phyloP scores from a whole-genome alignment of 768 basidiomycete genomes.

The Tricholoma hemisulphureum region DNA sequence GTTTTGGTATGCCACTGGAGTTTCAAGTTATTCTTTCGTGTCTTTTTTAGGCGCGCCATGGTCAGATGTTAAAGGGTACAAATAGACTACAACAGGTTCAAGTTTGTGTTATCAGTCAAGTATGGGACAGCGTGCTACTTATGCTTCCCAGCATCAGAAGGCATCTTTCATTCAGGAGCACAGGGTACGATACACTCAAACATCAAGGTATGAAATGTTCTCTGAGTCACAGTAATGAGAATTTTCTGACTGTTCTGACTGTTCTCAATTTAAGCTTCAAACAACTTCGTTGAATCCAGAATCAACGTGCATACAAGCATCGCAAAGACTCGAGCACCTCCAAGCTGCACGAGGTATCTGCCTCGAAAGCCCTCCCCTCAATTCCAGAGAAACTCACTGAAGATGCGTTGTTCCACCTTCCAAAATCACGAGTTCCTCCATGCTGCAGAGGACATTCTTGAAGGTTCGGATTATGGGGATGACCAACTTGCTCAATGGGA shows the following conservation, averaged over 20 bases:
- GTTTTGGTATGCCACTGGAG: too few species aligned
- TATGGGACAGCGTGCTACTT: neutral
- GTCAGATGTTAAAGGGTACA: too few species aligned
- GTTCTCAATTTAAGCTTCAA: neutral
- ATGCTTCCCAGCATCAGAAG: neutral
- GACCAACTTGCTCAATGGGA: neutral
- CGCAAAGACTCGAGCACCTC: neutral
- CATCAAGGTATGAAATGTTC: neutral
- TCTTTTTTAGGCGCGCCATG: neutral
- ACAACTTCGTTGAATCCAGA: neutral
- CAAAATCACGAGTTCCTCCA: neutral
- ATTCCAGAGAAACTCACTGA: neutral
- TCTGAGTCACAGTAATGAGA: neutral
- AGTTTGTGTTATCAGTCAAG: too few species aligned
- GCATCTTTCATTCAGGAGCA: too few species aligned
- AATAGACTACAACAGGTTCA: neutral
- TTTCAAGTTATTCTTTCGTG: too few species aligned
- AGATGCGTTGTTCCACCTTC: neutral
- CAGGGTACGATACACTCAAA: neutral
- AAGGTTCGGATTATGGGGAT: neutral
- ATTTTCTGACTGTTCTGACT: neutral
- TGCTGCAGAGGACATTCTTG: neutral
- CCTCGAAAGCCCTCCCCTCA: neutral
- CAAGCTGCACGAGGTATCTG: neutral
- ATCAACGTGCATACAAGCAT: neutral